Percentiles rank a stretch among this genome's conserved stretches.
These are phyloP conservation scores for Alternaria postmessia DNA, from an alignment of 2,329 filamentous ascomycete species.

Conservation along the genomic window DNA sequence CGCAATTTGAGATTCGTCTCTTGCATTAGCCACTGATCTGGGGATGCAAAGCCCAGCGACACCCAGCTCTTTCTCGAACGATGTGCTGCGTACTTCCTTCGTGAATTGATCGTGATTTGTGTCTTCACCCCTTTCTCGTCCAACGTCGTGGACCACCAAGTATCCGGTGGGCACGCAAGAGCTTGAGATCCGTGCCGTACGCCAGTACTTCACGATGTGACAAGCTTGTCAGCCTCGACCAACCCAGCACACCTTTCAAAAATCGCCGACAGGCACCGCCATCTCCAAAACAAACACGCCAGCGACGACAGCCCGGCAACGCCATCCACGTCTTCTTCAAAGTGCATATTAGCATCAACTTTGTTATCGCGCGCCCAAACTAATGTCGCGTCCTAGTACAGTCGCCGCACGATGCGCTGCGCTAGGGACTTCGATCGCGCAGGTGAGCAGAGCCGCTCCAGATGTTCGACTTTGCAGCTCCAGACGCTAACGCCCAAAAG, in stretches of 20 bases:
- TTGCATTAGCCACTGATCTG: conserved; percentile 14
- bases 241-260: conserved; percentile 4
- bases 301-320: conserved; percentile 1
- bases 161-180: conserved; percentile 16
- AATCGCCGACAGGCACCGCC: conserved; percentile 3
- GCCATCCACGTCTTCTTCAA: conserved; percentile 1
- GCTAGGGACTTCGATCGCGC: conserved; percentile 40
- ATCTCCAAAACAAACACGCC: conserved; percentile 2
- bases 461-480: conserved; percentile 7
- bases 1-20: neutral
- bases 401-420: conserved; percentile 46
- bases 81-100: neutral
- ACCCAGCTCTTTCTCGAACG: neutral
- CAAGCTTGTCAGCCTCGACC: conserved; percentile 17
- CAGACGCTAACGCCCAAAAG: conserved; percentile 28
- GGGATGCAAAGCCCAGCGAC: conserved; percentile 2
- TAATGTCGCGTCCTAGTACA: conserved; percentile 39
- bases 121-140: conserved; percentile 6
- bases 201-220: conserved; percentile 16
- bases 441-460: conserved; percentile 28
- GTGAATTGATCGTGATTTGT: conserved; percentile 2
- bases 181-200: conserved; percentile 20
- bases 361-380: conserved; percentile 6
- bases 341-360: conserved; percentile 7
- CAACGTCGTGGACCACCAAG: conserved; percentile 8